Conservation (phyloP, 2,329 filamentous ascomycete species). For the Cladosporium sphaerospermum region DNA sequence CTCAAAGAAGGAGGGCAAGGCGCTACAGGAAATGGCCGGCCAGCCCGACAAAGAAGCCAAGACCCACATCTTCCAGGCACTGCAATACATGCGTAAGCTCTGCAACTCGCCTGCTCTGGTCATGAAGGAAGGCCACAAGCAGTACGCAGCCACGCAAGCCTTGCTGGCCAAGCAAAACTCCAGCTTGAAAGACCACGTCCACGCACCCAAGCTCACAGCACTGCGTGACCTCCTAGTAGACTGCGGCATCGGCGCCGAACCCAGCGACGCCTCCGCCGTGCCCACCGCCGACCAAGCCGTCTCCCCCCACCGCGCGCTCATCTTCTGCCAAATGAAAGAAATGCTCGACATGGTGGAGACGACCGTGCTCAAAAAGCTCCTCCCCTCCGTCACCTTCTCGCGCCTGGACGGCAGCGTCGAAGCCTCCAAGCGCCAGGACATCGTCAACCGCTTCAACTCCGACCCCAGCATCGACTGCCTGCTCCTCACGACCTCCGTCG, state of each 20-base stretch:
- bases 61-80: slow-evolving; percentile 96
- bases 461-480: slow-evolving; percentile 95
- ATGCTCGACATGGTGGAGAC: slow-evolving; percentile 99
- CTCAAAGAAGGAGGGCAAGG: slow-evolving; percentile 84
- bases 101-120: slow-evolving; percentile 97
- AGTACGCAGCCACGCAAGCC: slow-evolving; percentile 81
- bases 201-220: slow-evolving; percentile 88
- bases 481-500: slow-evolving; percentile 88
- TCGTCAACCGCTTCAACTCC: slow-evolving; percentile 98
- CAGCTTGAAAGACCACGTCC: slow-evolving; percentile 72
- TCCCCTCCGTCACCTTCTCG: slow-evolving; percentile 89
- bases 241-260: slow-evolving; percentile 84
- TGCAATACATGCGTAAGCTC: slow-evolving; percentile 99
- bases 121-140: slow-evolving; percentile 85
- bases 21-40: slow-evolving; percentile 71
- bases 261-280: slow-evolving; percentile 40
- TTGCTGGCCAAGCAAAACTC: slow-evolving; percentile 74
- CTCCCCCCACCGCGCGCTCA: slow-evolving; percentile 87
- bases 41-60: slow-evolving; percentile 88
- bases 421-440: slow-evolving; percentile 87
- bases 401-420: slow-evolving; percentile 93
- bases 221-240: slow-evolving; percentile 93
- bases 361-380: slow-evolving; percentile 79
- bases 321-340: slow-evolving; percentile 99
- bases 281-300: slow-evolving; percentile 68